A percentile compares a stretch with the other conserved stretches of the same genome.
phyloP scores from a whole-genome alignment of 2,329 filamentous ascomycete species.

The Atkinsonella texensis region DNA sequence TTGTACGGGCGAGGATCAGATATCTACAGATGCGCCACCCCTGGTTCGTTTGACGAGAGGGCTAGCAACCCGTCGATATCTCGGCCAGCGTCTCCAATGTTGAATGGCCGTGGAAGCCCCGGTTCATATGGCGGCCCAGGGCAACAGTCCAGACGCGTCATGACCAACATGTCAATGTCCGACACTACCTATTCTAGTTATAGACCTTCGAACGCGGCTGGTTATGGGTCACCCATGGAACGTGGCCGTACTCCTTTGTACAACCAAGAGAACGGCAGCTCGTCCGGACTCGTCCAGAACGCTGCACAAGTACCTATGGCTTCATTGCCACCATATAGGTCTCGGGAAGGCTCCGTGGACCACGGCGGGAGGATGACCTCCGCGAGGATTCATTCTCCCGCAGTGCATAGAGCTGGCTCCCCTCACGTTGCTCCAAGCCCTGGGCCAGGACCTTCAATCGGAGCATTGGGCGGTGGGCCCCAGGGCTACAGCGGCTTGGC shows the following conservation, averaged over 20 bases:
- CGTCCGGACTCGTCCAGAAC: constrained; percentile 37
- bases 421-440: background rate
- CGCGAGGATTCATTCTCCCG: constrained; percentile 9
- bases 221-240: constrained; percentile 8
- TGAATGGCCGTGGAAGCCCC: constrained; percentile 11
- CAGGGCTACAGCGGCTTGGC: constrained; percentile 48
- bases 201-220: constrained; percentile 11
- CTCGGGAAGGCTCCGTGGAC: constrained; percentile 14
- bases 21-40: constrained; percentile 48
- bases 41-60: constrained; percentile 35
- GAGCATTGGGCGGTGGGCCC: constrained; percentile 45
- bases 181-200: constrained; percentile 16
- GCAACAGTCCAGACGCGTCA: constrained; percentile 14
- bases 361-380: constrained; percentile 13
- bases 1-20: constrained; percentile 50
- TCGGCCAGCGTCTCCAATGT: constrained; percentile 36
- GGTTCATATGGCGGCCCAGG: constrained; percentile 22
- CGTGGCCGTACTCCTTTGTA: constrained; percentile 38
- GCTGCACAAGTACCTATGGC: constrained; percentile 40
- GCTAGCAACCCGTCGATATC: constrained; percentile 30
- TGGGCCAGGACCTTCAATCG: constrained; percentile 30
- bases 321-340: constrained; percentile 14
- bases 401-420: constrained; percentile 1
- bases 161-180: constrained; percentile 8
- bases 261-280: constrained; percentile 38